Percentiles rank a stretch among this genome's conserved stretches.
Evolutionary conservation across 2,329 filamentous ascomycete species (phyloP).

Genomic region (Bertia moriformis): DNA sequence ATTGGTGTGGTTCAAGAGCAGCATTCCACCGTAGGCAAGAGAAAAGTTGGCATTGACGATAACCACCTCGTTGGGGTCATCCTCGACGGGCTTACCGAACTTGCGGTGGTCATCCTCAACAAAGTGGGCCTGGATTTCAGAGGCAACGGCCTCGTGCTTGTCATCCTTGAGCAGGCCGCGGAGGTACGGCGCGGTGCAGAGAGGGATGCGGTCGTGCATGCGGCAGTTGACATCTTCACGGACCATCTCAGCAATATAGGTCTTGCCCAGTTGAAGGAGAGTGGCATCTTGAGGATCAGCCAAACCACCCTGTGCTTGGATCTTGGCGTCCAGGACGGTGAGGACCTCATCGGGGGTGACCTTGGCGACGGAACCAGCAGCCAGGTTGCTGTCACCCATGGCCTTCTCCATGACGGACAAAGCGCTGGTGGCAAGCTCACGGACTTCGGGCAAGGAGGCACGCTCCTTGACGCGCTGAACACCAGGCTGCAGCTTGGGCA

Average conservation of each 20-base stretch:
- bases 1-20: slow-evolving; percentile 90
- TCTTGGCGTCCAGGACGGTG: slow-evolving; percentile 53
- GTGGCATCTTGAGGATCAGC: slow-evolving; percentile 40
- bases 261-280: slow-evolving; percentile 51
- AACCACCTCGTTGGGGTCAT: slow-evolving; percentile 82
- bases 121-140: slow-evolving; percentile 64
- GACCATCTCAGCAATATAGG: slow-evolving; percentile 72
- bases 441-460: slow-evolving; percentile 85
- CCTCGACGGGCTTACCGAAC: slow-evolving; percentile 69
- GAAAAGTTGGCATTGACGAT: slow-evolving; percentile 98
- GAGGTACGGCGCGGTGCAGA: slow-evolving; percentile 62
- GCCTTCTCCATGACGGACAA: slow-evolving; percentile 81
- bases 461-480: slow-evolving; percentile 77
- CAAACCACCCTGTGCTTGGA: slow-evolving; percentile 55
- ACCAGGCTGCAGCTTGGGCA: slow-evolving; percentile 88
- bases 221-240: slow-evolving; percentile 78
- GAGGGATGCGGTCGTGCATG: slow-evolving; percentile 57
- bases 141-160: slow-evolving; percentile 47
- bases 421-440: slow-evolving; percentile 73
- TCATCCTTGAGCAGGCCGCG: slow-evolving; percentile 51
- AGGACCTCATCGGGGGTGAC: slow-evolving; percentile 4
- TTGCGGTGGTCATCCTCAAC: slow-evolving; percentile 75
- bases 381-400: slow-evolving; percentile 58
- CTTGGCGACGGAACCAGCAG: slow-evolving; percentile 56
- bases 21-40: slow-evolving; percentile 92